A percentile compares a stretch with the other conserved stretches of the same genome.
Conservation (phyloP, 108 stramenopile genomes). For the Stephanodiscus triporus region DNA sequence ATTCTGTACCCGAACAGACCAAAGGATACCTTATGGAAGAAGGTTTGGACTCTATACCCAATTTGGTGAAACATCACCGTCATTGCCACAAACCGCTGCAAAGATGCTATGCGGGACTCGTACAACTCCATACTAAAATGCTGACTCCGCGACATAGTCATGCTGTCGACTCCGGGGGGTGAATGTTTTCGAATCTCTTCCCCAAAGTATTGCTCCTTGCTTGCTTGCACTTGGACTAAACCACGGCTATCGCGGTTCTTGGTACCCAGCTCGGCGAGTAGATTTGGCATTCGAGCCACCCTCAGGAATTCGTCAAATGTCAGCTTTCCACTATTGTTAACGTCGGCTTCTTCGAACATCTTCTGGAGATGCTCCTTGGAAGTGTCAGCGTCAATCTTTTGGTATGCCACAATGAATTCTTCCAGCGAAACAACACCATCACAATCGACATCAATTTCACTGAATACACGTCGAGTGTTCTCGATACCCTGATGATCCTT, state of each 20-base stretch:
- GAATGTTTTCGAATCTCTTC: conserved; percentile 36
- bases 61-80: conserved; percentile 68
- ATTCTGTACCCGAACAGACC: conserved; percentile 53
- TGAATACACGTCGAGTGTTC: conserved; percentile 47
- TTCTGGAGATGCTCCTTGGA: conserved; percentile 26
- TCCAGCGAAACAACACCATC: conserved; percentile 36
- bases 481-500: conserved; percentile 48
- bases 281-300: conserved; percentile 43
- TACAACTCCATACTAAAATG: conserved; percentile 57
- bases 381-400: conserved; percentile 36
- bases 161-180: conserved; percentile 29
- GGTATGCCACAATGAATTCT: conserved; percentile 50
- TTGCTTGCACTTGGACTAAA: conserved; percentile 45
- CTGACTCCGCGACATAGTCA: conserved; percentile 46
- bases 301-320: conserved; percentile 55
- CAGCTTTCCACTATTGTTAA: conserved; percentile 43
- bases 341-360: conserved; percentile 53
- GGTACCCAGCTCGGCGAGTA: conserved; percentile 31
- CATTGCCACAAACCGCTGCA: conserved; percentile 60
- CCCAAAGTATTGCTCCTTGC: conserved; percentile 50
- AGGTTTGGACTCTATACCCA: conserved; percentile 48
- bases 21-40: conserved; percentile 47
- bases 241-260: conserved; percentile 49
- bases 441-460: conserved; percentile 39
- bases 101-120: conserved; percentile 56